Conservation (phyloP, 2,329 filamentous ascomycete species). For the Ophiosphaerella narmari region DNA sequence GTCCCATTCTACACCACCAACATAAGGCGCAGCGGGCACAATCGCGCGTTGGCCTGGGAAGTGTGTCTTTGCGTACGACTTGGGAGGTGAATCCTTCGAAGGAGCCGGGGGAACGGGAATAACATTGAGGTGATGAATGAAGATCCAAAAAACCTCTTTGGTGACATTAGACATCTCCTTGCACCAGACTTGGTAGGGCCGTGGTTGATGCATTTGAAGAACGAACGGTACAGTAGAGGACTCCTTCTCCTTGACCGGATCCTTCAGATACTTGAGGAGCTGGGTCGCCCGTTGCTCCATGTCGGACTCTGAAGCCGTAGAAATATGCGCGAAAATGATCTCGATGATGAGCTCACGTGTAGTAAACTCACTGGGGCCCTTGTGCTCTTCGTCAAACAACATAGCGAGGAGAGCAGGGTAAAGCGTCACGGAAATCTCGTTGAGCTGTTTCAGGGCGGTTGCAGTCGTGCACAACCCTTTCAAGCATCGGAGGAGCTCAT, state of each 20-base stretch:
- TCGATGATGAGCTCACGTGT: conserved; percentile 90
- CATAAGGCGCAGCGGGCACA: conserved; percentile 91
- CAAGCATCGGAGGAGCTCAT: conserved; percentile 89
- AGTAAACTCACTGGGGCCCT: conserved; percentile 94
- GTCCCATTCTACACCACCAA: conserved; percentile 98
- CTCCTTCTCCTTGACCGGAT: conserved; percentile 73
- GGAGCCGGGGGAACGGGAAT: conserved; percentile 63
- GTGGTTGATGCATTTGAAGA: conserved; percentile 80
- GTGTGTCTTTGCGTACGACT: conserved; percentile 63
- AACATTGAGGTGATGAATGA: conserved; percentile 91
- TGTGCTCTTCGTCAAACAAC: conserved; percentile 97
- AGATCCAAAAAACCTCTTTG: conserved; percentile 99
- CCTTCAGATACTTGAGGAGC: conserved; percentile 79
- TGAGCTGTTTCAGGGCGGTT: conserved; percentile 78
- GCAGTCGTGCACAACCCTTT: conserved; percentile 95
- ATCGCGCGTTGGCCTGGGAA: conserved; percentile 88
- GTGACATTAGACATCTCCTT: conserved; percentile 91
- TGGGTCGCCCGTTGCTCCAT: conserved; percentile 70
- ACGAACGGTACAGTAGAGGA: conserved; percentile 83
- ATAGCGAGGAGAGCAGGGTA: conserved; percentile 86
- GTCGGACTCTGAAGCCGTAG: conserved; percentile 61
- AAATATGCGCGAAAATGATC: conserved; percentile 85
- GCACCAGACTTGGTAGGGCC: conserved; percentile 92
- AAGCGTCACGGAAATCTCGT: conserved; percentile 76
- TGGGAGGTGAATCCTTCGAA: conserved; percentile 12